Conservation (phyloP, 257 asterid species). For the Penstemon newberryi region DNA sequence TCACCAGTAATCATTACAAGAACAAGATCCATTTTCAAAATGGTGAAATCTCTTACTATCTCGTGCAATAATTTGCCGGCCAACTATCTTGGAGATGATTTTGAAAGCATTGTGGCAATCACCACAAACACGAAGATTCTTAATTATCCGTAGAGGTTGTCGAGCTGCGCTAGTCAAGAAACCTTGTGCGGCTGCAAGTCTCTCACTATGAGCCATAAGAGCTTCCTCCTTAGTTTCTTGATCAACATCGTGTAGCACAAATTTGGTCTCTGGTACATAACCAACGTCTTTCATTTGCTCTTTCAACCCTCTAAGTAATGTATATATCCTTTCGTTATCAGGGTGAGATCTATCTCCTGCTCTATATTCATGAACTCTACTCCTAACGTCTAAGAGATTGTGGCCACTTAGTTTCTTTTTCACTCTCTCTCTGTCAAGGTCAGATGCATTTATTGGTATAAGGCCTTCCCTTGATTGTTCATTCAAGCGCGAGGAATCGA, state of each 20-base stretch:
- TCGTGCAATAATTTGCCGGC: constrained; percentile 71
- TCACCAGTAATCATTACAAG: constrained; percentile 90
- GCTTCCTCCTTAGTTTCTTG: constrained; percentile 85
- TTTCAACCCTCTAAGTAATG: constrained; percentile 61
- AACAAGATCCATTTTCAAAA: constrained; percentile 74
- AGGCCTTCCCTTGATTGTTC: constrained; percentile 75
- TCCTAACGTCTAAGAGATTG: constrained; percentile 52
- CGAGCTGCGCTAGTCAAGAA: constrained; percentile 67
- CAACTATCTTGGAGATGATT: constrained; percentile 74
- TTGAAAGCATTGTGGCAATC: constrained; percentile 87
- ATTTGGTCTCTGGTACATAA: constrained; percentile 65
- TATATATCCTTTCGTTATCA: constrained; percentile 55
- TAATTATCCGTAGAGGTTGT: constrained; percentile 57
- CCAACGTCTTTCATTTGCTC: constrained; percentile 82
- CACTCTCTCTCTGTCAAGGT: constrained; percentile 50
- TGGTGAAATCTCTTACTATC: constrained; percentile 88
- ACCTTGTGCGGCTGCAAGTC: constrained; percentile 86
- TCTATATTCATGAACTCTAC: constrained; percentile 67
- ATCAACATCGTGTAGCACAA: constrained; percentile 88
- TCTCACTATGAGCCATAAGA: constrained; percentile 83
- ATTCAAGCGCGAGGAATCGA: constrained; percentile 57
- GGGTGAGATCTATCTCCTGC: constrained; percentile 91
- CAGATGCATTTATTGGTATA: constrained; percentile 57
- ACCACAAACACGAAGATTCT: constrained; percentile 74
- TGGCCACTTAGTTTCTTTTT: constrained; percentile 49